Evolutionary conservation across 257 asterid genomes (phyloP).

Genomic region (Vinca minor): DNA sequence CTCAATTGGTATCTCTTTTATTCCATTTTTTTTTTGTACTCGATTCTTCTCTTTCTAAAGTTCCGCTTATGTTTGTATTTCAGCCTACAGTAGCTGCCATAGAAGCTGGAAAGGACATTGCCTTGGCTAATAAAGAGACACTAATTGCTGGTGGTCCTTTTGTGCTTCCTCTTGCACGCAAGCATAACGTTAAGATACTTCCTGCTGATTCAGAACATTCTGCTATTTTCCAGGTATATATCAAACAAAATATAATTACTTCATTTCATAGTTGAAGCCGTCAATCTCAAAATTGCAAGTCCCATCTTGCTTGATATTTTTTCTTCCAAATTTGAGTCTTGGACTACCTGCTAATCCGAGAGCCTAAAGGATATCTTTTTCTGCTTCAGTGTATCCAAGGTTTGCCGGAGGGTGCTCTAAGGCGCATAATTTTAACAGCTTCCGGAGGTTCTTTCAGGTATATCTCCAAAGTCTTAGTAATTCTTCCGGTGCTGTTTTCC

Average conservation of each 20-base stretch:
- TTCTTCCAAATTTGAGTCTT: no score
- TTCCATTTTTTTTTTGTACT: neutral
- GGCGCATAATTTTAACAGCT: constrained; percentile 93
- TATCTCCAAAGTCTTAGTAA: neutral
- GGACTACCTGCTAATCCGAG: no score
- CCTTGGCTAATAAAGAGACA: constrained; percentile 96
- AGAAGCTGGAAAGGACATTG: constrained; percentile 96
- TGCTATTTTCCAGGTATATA: constrained; percentile 85
- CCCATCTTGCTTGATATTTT: no score
- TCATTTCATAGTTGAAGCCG: neutral
- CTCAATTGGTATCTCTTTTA: neutral
- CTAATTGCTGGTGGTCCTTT: constrained; percentile 97
- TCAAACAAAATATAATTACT: neutral
- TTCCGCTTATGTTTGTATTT: neutral
- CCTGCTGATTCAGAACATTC: constrained; percentile 99
- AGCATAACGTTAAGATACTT: constrained; percentile 94
- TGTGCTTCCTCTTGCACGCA: constrained; percentile 93
- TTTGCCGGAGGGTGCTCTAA: constrained; percentile 89
- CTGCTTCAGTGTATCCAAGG: constrained; percentile 89
- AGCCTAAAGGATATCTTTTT: no score
- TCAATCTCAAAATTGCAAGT: no score
- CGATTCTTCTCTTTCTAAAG: no score
- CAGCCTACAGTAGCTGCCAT: constrained; percentile 99
- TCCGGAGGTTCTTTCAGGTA: constrained; percentile 98
- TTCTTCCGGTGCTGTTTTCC: neutral